Percentiles rank a stretch among this genome's conserved stretches.
These are phyloP conservation scores for Anisodus acutangulus DNA, from an alignment of 257 asterid species.

Conservation along the genomic window DNA sequence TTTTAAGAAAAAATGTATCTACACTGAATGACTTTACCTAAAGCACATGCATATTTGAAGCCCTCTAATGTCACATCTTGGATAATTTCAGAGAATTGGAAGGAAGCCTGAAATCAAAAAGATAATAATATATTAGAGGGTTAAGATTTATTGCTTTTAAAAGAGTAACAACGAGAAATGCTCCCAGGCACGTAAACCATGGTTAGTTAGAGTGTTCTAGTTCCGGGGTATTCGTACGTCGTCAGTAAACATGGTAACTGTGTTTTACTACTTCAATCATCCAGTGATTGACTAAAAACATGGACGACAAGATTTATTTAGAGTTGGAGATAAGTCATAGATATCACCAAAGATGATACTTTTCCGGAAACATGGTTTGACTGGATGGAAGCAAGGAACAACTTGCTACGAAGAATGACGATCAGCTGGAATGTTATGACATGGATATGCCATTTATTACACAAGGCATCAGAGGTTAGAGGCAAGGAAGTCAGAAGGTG, in stretches of 20 bases:
- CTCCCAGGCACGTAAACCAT: too few species aligned
- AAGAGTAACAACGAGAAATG: too few species aligned
- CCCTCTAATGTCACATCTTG: slow-evolving; percentile 50
- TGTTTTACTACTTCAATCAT: background rate
- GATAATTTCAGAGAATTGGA: slow-evolving; percentile 46
- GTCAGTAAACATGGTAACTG: background rate
- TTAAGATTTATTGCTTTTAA: too few species aligned
- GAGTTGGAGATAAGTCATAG: background rate
- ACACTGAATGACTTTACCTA: slow-evolving; percentile 40
- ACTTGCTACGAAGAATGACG: background rate
- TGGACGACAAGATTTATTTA: background rate
- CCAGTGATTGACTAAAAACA: background rate
- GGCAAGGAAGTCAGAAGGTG: background rate
- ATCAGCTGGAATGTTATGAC: slow-evolving; percentile 1
- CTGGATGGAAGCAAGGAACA: background rate
- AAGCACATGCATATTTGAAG: slow-evolving; percentile 67
- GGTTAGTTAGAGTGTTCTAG: too few species aligned
- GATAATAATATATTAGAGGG: too few species aligned
- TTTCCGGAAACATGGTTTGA: background rate
- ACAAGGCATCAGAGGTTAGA: background rate
- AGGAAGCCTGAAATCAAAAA: slow-evolving; percentile 45
- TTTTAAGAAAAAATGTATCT: background rate
- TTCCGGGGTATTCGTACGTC: background rate
- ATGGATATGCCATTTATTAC: background rate
- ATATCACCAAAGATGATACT: background rate